Evolutionary conservation across 2,329 filamentous ascomycete genomes (phyloP).

Genomic region (Torrubiellomyces zombiae): DNA sequence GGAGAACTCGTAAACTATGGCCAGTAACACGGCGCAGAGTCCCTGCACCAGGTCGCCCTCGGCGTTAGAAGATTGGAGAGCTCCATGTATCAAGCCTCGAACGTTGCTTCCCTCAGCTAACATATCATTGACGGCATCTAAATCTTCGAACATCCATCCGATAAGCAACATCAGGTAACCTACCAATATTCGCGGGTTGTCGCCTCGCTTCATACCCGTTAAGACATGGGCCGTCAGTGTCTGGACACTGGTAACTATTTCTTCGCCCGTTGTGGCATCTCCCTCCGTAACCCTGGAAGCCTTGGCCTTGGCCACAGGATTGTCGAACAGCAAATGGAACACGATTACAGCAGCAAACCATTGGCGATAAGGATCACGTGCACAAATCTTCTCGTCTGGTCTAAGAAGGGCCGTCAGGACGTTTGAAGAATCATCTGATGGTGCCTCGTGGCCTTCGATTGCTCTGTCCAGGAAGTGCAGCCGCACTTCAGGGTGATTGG

Average conservation of each 20-base stretch:
- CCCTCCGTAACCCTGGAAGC: slow-evolving; percentile 78
- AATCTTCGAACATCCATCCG: slow-evolving; percentile 83
- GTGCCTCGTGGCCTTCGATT: slow-evolving; percentile 69
- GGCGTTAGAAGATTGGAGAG: slow-evolving; percentile 38
- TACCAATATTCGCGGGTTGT: slow-evolving; percentile 64
- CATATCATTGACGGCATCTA: slow-evolving; percentile 83
- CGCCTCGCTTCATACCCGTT: slow-evolving; percentile 54
- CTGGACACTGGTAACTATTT: slow-evolving; percentile 89
- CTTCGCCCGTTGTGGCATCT: slow-evolving; percentile 75
- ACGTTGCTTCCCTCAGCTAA: slow-evolving; percentile 82
- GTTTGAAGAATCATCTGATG: slow-evolving; percentile 71
- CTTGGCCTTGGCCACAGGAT: slow-evolving; percentile 59
- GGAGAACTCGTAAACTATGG: slow-evolving; percentile 89
- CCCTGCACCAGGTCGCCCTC: slow-evolving; percentile 59
- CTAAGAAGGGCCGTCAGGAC: slow-evolving; percentile 69
- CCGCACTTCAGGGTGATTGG: slow-evolving; percentile 62
- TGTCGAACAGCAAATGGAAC: slow-evolving; percentile 72
- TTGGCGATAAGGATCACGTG: slow-evolving; percentile 65
- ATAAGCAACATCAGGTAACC: slow-evolving; percentile 82
- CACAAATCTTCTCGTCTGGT: slow-evolving; percentile 41
- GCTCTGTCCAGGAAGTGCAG: slow-evolving; percentile 76
- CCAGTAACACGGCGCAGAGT: slow-evolving; percentile 68
- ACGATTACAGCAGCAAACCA: slow-evolving; percentile 84
- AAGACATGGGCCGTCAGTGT: slow-evolving; percentile 76
- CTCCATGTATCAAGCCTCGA: slow-evolving; percentile 66